Base-by-base conservation (phyloP, 257 asterid species). In the Jaltomata sinuosa region DNA sequence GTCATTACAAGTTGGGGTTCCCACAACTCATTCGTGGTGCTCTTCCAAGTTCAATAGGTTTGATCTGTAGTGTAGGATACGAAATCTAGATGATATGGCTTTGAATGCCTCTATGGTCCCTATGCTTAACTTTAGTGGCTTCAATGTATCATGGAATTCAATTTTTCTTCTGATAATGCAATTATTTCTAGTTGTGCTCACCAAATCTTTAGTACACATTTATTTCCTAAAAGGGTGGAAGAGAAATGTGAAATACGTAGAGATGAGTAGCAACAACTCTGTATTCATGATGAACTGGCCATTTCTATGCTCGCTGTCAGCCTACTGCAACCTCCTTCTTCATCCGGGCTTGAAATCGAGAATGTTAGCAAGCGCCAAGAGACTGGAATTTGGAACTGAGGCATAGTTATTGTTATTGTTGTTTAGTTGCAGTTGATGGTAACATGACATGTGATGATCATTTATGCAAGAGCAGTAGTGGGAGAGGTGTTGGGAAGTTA, bases 61-160 rank as follows among this genome's bases (percentile, higher is more conserved):
- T 81, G 79, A 21, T 69, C 42, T 80, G 74, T 72, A 80, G 78
- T 79, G 83, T 79, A 85, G 91, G 49, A 80, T 34, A 53, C 79
- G 82, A 55, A 42, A 16, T 45, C 65, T 11, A 47, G 62, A 76
- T 74, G 77, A 80, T 38, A 52, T 79, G 84, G 84, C 40, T 79
- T 84, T 78, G 71, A 77, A 53, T 50, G 62, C 55, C 84, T 84
- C 55, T 50, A 4, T 22, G 11, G 40, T 38, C 45, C 61, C 84
- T 50, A 40, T 72, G 61, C 83, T 81, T 62, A 80, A 76, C 76
- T 87, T 80, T 52, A 76, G 52, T 71, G 84, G 49, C 68, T 81
- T 65, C 85, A 80, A 53, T 86, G 89, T 86, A 84, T 89, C 52
- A 84, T 55, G 80, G 78, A 80, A 72, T 71, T 82, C 81, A 25